Base-by-base conservation (phyloP, 768 basidiomycete species). In the Gautieria morchelliformis region DNA sequence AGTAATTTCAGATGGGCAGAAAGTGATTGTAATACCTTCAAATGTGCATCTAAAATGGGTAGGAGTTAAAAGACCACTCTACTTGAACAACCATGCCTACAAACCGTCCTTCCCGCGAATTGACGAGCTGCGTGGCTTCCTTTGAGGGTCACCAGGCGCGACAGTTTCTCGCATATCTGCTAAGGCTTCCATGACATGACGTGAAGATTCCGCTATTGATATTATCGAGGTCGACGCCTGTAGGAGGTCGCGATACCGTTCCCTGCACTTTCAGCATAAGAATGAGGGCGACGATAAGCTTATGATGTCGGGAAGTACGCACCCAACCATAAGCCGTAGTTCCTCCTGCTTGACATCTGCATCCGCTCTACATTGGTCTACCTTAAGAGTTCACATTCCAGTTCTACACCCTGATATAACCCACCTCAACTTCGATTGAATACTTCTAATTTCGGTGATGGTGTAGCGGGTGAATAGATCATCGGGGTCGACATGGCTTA, bases 1-100 rank as follows among this genome's bases (percentile, higher is more conserved):
- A 96, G 77, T n/a, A 96, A 71, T 68, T 94, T 95, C 64, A 96
- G 77, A 65, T 95, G 91, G 0, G 91, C 90, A 27, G 93, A 87
- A 17, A 93, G 77, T 8, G 82, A 70, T 63, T 91, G 90, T 42
- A 93, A 64, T 12, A 79, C 74, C 57, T 79, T 79, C 27, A 93
- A 67, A 63, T 89, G 84, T 27, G 77, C 69, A 65, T 91, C 89
- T 88, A 63, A 33, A 44, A 51, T 22, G 32, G 33, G 33, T 40
- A 20, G 47, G 47, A 61, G n/a, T 49, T 17, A 19, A 2, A 49
- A 49, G 22, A 11, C 15, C 8, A 19, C 6, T 15, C 48, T 33
- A 24, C 48, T 15, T 30, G 12, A 49, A 45, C 37, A 51, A 37
- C 17, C 2, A 39, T n/a, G 15, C 7, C 14, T 39, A 40, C 61